These are phyloP conservation scores for Lantana camara DNA, from an alignment of 257 asterid species.

Conservation along the genomic window DNA sequence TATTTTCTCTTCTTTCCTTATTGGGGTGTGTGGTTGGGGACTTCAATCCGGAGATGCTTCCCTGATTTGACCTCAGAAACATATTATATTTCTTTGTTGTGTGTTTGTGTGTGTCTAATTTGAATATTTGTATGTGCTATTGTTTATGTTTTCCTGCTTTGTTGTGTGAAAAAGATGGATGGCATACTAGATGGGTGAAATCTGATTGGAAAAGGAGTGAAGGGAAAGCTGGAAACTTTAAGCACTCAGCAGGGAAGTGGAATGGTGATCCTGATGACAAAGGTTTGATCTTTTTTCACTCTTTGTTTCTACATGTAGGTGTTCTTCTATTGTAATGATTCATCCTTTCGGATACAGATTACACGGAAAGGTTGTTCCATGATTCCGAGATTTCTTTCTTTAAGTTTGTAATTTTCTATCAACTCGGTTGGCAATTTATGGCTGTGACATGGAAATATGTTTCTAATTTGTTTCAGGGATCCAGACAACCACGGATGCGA, in stretches of 20 bases:
- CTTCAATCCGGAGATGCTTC: no score
- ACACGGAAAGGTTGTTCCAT: background rate
- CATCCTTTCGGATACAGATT: background rate
- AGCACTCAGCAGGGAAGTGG: slow-evolving; percentile 96
- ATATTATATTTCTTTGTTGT: no score
- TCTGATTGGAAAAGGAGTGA: slow-evolving; percentile 93
- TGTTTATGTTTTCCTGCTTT: background rate
- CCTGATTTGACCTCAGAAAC: no score
- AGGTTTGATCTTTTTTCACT: slow-evolving; percentile 43
- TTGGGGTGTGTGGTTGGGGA: no score
- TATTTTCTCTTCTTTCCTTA: no score
- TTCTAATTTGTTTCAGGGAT: slow-evolving; percentile 55
- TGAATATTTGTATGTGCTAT: background rate
- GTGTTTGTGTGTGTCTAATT: background rate
- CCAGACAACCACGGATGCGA: slow-evolving; percentile 87
- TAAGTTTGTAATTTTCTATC: no score
- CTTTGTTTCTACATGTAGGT: no score
- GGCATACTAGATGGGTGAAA: slow-evolving; percentile 89
- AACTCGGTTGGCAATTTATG: background rate
- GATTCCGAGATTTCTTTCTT: background rate
- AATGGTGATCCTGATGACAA: slow-evolving; percentile 90
- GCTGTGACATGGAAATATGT: background rate
- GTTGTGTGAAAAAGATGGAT: slow-evolving; percentile 62
- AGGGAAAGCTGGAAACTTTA: slow-evolving; percentile 92
- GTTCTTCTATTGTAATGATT: no score